These are phyloP conservation scores for Coniochaeta ligniaria DNA, from an alignment of 2,329 filamentous ascomycete genomes.

Conservation along the genomic window DNA sequence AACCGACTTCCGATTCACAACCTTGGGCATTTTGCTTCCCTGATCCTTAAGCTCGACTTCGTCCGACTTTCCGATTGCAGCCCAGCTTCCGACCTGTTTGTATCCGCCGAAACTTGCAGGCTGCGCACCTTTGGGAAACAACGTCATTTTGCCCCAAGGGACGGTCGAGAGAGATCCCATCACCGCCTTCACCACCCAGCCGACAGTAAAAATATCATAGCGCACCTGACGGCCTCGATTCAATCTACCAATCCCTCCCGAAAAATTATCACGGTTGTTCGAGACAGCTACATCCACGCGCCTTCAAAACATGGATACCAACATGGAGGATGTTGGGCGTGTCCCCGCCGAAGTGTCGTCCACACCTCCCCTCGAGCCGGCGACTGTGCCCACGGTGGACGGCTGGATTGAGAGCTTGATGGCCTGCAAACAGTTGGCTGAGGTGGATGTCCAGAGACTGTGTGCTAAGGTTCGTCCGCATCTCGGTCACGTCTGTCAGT, in stretches of 20 bases:
- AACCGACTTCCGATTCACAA: background rate
- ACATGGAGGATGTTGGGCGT: conserved; percentile 97
- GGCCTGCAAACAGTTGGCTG: conserved; percentile 95
- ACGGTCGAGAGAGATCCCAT: background rate
- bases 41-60: background rate
- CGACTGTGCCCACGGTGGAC: conserved; percentile 86
- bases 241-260: background rate
- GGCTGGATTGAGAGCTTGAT: conserved; percentile 99
- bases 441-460: conserved; percentile 89
- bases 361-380: conserved; percentile 62
- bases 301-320: conserved; percentile 70
- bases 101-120: background rate
- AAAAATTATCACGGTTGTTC: background rate
- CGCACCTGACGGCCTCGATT: background rate
- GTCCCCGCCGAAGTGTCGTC: conserved; percentile 73
- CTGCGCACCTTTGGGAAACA: background rate
- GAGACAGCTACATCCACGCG: background rate
- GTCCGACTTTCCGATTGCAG: background rate
- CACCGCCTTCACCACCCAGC: background rate
- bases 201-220: background rate
- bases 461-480: conserved; percentile 78
- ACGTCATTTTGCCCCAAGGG: background rate
- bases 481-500: background rate
- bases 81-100: background rate
- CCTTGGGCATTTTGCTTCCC: background rate